Evolutionary conservation across 176 grass and related monocot species (phyloP).

Genomic region (Zoysia pacifica): DNA sequence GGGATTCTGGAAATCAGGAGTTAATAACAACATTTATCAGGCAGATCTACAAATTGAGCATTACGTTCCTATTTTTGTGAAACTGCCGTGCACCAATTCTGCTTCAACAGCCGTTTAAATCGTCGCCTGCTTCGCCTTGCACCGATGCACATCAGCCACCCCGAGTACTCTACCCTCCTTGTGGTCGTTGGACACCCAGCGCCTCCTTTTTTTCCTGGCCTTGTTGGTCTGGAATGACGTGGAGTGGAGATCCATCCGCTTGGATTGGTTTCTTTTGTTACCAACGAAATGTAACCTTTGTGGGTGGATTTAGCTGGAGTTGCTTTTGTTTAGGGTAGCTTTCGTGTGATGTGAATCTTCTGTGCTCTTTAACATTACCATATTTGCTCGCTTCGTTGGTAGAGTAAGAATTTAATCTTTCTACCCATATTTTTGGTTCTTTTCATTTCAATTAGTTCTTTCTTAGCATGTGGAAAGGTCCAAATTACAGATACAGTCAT

Average conservation of each 20-base stretch:
- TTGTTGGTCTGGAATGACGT: not conserved
- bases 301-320: conserved; percentile 18
- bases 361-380: not conserved
- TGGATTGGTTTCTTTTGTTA: conserved; percentile 22
- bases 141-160: not conserved
- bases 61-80: not conserved
- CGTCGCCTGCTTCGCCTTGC: not conserved
- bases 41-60: not conserved
- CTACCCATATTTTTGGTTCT: not conserved
- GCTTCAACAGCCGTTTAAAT: not conserved
- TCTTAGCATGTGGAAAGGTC: not conserved
- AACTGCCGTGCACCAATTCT: not conserved
- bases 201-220: not conserved
- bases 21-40: not conserved
- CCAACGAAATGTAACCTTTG: too few species aligned
- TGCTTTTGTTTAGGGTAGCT: conserved; percentile 1
- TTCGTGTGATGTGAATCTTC: not conserved
- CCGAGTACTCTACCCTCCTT: not conserved
- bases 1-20: not conserved
- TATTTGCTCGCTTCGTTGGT: not conserved
- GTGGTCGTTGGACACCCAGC: not conserved
- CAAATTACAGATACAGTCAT: not conserved
- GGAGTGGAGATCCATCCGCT: conserved; percentile 16
- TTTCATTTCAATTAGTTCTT: not conserved
- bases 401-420: not conserved